A percentile compares a stretch with the other conserved stretches of the same genome.
Conservation (phyloP, 169 alveolate species). For the Blepharisma undulans region DNA sequence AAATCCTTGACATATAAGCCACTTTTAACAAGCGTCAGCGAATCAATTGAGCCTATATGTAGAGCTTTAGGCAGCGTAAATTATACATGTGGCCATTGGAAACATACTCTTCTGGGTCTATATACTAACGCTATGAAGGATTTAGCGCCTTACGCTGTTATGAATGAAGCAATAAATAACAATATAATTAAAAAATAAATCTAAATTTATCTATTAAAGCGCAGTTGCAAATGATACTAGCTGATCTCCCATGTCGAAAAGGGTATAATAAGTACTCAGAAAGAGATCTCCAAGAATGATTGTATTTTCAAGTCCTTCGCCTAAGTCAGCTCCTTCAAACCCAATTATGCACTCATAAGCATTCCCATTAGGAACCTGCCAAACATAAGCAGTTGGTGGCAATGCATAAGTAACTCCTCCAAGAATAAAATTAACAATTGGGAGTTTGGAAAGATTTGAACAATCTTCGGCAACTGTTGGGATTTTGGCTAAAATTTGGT, state of each 20-base stretch:
- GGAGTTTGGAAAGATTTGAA: constrained; percentile 52
- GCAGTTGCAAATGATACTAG: constrained; percentile 65
- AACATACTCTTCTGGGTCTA: background rate
- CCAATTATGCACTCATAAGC: constrained; percentile 64
- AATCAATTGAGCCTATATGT: background rate
- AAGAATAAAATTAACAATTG: constrained; percentile 58
- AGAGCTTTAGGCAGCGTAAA: background rate
- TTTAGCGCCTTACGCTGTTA: background rate
- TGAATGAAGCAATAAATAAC: background rate
- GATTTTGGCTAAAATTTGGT: constrained; percentile 55
- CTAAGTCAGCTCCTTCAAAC: constrained; percentile 35
- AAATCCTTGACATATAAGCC: background rate
- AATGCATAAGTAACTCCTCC: constrained; percentile 60
- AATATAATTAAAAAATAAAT: too few species aligned
- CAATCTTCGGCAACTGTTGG: constrained; percentile 63
- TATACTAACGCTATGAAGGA: background rate
- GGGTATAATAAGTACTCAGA: constrained; percentile 65
- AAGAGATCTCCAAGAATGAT: constrained; percentile 76
- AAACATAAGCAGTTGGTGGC: constrained; percentile 60
- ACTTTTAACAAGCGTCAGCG: background rate
- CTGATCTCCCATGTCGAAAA: constrained; percentile 63
- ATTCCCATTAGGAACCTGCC: constrained; percentile 50
- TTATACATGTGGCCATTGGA: constrained; percentile 23
- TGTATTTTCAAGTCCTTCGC: constrained; percentile 43
- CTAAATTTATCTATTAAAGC: background rate